These are phyloP conservation scores for Dioscorea zingiberensis DNA, from an alignment of 106 monocot genomes.

Conservation along the genomic window DNA sequence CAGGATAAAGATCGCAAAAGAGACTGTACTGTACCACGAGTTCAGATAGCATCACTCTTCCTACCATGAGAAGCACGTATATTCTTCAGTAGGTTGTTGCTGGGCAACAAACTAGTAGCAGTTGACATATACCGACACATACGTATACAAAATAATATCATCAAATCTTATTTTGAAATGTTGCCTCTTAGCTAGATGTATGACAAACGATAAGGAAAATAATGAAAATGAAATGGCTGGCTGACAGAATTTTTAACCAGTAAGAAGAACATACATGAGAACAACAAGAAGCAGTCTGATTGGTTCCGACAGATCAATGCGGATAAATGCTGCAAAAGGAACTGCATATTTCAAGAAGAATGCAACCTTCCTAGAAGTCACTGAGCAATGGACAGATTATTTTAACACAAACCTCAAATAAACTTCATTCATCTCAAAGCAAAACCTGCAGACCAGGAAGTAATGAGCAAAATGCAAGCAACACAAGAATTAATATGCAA, in stretches of 20 bases:
- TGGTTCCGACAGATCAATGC: neutral
- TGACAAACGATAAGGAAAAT: neutral
- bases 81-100: neutral
- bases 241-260: neutral
- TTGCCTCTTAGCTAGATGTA: neutral
- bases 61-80: neutral
- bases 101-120: neutral
- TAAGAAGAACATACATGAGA: neutral
- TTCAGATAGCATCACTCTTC: neutral
- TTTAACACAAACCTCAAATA: slow-evolving; percentile 11
- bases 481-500: slow-evolving; percentile 5
- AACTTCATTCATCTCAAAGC: slow-evolving; percentile 17
- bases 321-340: slow-evolving; percentile 5
- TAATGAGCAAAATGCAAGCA: slow-evolving; percentile 11
- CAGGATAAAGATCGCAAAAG: neutral
- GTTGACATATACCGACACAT: neutral
- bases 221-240: neutral
- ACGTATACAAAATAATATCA: no score
- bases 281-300: neutral
- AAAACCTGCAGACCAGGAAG: slow-evolving; percentile 19
- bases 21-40: neutral
- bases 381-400: neutral
- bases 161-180: no score
- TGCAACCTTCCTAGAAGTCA: neutral
- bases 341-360: slow-evolving; percentile 3